Conservation (phyloP, 2,329 filamentous ascomycete species). For the Diaporthe sp. region DNA sequence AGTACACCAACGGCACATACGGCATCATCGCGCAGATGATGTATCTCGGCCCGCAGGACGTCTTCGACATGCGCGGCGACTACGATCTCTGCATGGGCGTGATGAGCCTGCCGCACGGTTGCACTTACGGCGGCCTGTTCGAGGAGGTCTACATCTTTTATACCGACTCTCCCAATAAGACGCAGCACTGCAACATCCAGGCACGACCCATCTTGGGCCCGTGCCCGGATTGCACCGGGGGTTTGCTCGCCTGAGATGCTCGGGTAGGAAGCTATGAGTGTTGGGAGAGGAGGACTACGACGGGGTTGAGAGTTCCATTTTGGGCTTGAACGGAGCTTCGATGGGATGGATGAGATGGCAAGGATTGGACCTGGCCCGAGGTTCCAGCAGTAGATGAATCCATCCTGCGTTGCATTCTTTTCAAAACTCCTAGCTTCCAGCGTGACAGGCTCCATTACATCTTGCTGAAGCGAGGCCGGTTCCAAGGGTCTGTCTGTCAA, state of each 20-base stretch:
- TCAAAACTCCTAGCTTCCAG: background rate
- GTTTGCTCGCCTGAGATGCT: background rate
- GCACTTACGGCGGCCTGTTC: constrained; percentile 2
- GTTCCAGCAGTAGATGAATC: background rate
- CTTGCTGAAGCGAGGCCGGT: background rate
- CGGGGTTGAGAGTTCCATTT: background rate
- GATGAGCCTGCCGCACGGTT: background rate
- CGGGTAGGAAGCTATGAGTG: too few species aligned
- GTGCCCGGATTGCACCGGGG: background rate
- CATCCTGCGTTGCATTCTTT: background rate
- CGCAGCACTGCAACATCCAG: background rate
- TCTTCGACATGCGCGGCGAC: background rate
- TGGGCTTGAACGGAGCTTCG: background rate
- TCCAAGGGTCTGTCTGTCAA: background rate
- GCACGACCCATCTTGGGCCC: background rate
- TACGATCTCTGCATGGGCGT: background rate
- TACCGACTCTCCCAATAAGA: background rate
- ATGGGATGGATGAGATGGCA: too few species aligned
- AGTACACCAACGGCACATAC: background rate
- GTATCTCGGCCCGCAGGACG: background rate
- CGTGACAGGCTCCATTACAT: background rate
- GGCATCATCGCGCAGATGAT: constrained; percentile 8
- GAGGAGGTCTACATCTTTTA: background rate
- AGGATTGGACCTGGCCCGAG: background rate
- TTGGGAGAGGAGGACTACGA: background rate